Conservation (phyloP, 805 yeast species). For the Wickerhamiella galacta region DNA sequence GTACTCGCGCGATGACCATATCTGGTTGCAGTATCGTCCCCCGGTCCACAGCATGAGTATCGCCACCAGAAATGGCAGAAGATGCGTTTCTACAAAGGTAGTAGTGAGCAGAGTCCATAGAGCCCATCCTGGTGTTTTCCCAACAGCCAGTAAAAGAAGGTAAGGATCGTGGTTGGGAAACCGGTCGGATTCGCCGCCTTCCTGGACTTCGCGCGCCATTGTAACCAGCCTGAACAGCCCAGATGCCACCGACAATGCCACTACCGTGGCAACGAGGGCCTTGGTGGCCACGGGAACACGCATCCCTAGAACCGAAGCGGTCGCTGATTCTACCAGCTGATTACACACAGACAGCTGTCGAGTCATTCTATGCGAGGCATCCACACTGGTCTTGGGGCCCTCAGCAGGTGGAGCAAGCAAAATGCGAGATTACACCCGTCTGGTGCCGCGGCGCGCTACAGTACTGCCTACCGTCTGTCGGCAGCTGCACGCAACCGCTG, state of each 20-base stretch:
- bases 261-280: background rate
- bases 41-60: conserved; percentile 30
- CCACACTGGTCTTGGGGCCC: too few relatives aligned
- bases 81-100: conserved; percentile 30
- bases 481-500: conserved; percentile 4
- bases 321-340: too few relatives aligned
- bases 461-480: too few relatives aligned
- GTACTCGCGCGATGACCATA: conserved; percentile 45
- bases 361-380: too few relatives aligned
- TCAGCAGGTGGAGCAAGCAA: too few relatives aligned
- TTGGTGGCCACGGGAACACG: too few relatives aligned
- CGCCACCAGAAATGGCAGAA: conserved; percentile 26
- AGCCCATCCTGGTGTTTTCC: conserved; percentile 15
- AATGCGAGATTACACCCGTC: too few relatives aligned
- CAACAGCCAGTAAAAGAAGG: conserved; percentile 10
- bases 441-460: too few relatives aligned
- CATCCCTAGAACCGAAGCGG: too few relatives aligned
- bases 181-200: background rate
- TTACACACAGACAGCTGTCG: too few relatives aligned
- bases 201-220: background rate
- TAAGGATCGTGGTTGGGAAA: background rate
- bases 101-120: conserved; percentile 34
- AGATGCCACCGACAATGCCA: background rate
- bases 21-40: conserved; percentile 47
- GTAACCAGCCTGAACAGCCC: background rate